Evolutionary conservation across 2,329 filamentous ascomycete genomes (phyloP), one percentile per base, ranked within the genome.

Genomic region (Aureobasidium sp.): DNA sequence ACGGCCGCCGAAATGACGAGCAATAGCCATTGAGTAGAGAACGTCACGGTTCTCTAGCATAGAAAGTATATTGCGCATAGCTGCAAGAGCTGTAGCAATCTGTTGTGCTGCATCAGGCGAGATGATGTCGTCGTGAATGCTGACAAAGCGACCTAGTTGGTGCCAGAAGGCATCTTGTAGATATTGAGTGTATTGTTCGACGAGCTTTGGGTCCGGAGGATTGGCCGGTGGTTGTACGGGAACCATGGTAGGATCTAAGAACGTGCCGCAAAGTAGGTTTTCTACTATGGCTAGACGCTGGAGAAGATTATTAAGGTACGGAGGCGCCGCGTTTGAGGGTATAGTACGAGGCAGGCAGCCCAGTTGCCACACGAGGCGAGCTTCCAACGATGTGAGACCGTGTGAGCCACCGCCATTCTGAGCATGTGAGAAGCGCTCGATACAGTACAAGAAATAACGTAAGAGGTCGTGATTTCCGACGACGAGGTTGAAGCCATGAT

Each of bases 31-130:
- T 0, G 90, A 94, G 75, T 96, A 96, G 62, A 97, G 84, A 20
- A 96, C 87, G 72, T 97, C 91, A 59, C 92, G 86, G 69, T 93
- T 94, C 76, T 97, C 92, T 27, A 87, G 84, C 52, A 88, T 88
- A 67, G 91, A 88, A 13, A 96, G 80, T 26, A 93, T 80, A 62
- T 82, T 82, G 36, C 90, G 86, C 73, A 91, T 84, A 57, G 81
- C 81, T 5, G 74, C 75, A 39, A 90, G 83, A 60, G 82, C 79
- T 67, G 56, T 42, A 13, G 57, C 57, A n/a, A 59, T 59, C 36
- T 61, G 29, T 23, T 61, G 57, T 5, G 48, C 62, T 8, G 39
- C 47, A 17, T 55, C 57, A 8, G 44, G 57, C 5, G 51, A 48
- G 26, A 41, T 46, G 27, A 48, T 44, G 63, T 89, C 84, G 65